A percentile compares a stretch with the other conserved stretches of the same genome.
Evolutionary conservation across 257 asterid species (phyloP).

Genomic region (Nemophila menziesii): DNA sequence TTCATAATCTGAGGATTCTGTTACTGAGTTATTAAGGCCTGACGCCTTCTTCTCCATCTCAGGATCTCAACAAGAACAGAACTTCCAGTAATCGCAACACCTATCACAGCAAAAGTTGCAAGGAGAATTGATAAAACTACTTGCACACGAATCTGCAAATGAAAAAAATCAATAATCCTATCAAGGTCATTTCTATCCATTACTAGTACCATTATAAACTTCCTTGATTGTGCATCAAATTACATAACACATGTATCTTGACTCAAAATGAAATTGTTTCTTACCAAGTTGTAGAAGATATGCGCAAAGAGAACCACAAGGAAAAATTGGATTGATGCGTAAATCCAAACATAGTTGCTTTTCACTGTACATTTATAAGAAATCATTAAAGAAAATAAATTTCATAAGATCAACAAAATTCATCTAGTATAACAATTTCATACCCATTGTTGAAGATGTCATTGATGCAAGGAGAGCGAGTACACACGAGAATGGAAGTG

Average conservation of each 20-base stretch:
- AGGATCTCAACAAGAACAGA: constrained; percentile 42
- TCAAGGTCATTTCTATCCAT: no score
- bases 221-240: no score
- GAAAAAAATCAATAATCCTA: neutral
- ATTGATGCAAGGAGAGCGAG: constrained; percentile 74
- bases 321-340: constrained; percentile 55
- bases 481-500: constrained; percentile 84
- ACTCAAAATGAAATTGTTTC: constrained; percentile 10
- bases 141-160: constrained; percentile 49
- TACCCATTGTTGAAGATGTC: constrained; percentile 84
- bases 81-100: constrained; percentile 69
- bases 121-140: constrained; percentile 57
- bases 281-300: constrained; percentile 67
- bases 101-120: constrained; percentile 72
- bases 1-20: constrained; percentile 13
- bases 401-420: neutral
- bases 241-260: no score
- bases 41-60: constrained; percentile 50
- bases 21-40: constrained; percentile 18
- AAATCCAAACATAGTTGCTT: constrained; percentile 64
- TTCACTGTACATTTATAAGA: constrained; percentile 39
- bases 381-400: neutral
- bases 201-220: no score
- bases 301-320: constrained; percentile 74
- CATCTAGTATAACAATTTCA: no score